Evolutionary conservation across 2,329 filamentous ascomycete species (phyloP), one percentile per base, ranked within the genome.

Genomic region (Colletotrichum euphorbiae): DNA sequence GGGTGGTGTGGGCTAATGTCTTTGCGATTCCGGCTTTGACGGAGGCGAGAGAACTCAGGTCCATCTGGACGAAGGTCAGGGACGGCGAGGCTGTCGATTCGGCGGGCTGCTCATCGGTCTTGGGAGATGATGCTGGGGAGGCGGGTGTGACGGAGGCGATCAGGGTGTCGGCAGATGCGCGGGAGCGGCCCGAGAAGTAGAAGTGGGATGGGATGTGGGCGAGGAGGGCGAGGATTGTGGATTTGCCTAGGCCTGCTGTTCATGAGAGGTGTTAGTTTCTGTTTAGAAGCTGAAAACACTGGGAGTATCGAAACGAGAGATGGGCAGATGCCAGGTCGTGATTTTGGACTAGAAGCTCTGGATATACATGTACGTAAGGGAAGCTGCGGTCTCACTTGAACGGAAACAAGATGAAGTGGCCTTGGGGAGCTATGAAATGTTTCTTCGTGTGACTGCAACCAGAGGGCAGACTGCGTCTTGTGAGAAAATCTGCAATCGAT

Each of bases 161-260:
- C 46, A 87, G 82, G 8, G 81, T 78, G 7, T 80, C 77, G 19
- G 78, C 81, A 11, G 81, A 81, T 51, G 81, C 77, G 46, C 74
- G 76, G 19, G 78, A 83, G 51, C 86, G 83, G 2, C 84, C 85
- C 13, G 81, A 84, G 66, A 89, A 81, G 76, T 85, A 88, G 69
- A 89, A 84, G 63, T 85, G 82, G 1, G 78, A 76, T 2, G 87
- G 85, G 7, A 78, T 74, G 73, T 88, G 86, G 17, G 48, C 24
- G 19, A 69, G 62, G 15, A 69, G 56, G 40, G 67, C 21, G 17
- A 15, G 15, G 31, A 62, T 56, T 13, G 67, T 67, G 8, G 67
- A 24, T 56, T 67, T 69, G n/a, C 67, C 67, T 3, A 67, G n/a
- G 4, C 62, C 67, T n/a, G 67, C 62, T 56, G 67, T 67, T 19